Evolutionary conservation across 805 yeast species (phyloP).

Genomic region (Cyberlindnera saturnus): DNA sequence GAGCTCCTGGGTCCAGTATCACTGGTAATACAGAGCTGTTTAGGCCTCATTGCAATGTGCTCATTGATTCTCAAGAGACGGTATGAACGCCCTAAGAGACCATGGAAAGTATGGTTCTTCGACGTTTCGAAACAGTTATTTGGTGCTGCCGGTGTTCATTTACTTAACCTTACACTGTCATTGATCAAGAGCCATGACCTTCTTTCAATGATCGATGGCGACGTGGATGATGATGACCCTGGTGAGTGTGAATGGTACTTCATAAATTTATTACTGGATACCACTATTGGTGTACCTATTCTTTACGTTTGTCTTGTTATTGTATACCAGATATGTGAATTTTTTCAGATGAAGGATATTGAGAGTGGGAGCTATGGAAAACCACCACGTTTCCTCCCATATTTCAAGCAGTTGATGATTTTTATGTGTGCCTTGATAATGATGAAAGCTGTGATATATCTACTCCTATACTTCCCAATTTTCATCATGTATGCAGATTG

Average conservation of each 20-base stretch:
- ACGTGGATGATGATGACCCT: constrained; percentile 33
- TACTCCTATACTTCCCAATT: constrained; percentile 58
- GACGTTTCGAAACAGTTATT: constrained; percentile 87
- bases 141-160: constrained; percentile 82
- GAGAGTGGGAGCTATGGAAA: constrained; percentile 51
- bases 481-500: constrained; percentile 68
- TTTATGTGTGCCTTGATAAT: constrained; percentile 56
- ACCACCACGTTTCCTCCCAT: constrained; percentile 59
- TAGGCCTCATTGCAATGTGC: constrained; percentile 74
- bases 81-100: constrained; percentile 79
- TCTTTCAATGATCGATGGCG: neutral
- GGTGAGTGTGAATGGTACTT: constrained; percentile 96
- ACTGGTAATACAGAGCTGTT: constrained; percentile 61
- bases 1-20: constrained; percentile 83
- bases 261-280: constrained; percentile 79
- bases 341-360: constrained; percentile 31
- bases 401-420: constrained; percentile 62
- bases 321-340: constrained; percentile 37
- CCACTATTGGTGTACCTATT: constrained; percentile 89
- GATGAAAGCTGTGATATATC: constrained; percentile 57
- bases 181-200: constrained; percentile 39
- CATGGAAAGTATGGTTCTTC: constrained; percentile 82
- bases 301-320: constrained; percentile 51
- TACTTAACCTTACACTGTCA: constrained; percentile 68
- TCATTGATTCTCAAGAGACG: constrained; percentile 70